Evolutionary conservation across 164 flowering plant genomes (phyloP), one percentile per base, ranked within the genome.

Genomic region (Magnolia officinalis): DNA sequence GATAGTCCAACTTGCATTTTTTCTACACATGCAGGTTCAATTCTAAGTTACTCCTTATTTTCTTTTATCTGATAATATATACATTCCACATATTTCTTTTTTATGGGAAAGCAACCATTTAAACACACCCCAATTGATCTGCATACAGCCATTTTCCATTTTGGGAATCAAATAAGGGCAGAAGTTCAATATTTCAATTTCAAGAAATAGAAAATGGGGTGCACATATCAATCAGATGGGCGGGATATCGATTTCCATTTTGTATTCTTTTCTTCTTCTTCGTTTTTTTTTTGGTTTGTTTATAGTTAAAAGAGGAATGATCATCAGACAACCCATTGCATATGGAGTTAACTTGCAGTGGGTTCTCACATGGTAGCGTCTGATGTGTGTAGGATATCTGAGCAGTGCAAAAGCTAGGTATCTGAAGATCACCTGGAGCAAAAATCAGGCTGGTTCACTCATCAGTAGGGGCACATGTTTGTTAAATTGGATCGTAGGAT

Each of bases 1-100:
- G 77, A 87, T 92, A 76, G 99, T 95, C 73, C 98, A 95, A 79
- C 87, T 95, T 80, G 97, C 97, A 18, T 95, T 95, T 82, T 95
- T 82, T 84, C 84, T 91, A 59, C 99, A 95, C 76, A 83, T 93
- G 70, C 98, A 95, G 96, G 99, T 92, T 16, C 24, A 67, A 75
- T 71, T 72, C 45, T 37, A 37, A 37, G 45, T 37, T 3, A 37
- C 70, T 70, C 24, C 68, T 59, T 78, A 21, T 67, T 55, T 55
- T 65, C 19, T 49, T 20, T 55, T 20, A 20, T 65, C 29, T n/a
- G 11, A 11, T 65, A 23, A 21, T 21, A 8, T 23, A 14, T 65
- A 65, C 10, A 2, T 55, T 10, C 18, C 61, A 11, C 61, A 11
- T 55, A 55, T 55, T 55, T 55, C 13, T 2, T 10, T 16, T 8